Evolutionary conservation across 2,329 filamentous ascomycete genomes (phyloP), one percentile per base, ranked within the genome.

Genomic region (Pseudopithomyces maydicus): DNA sequence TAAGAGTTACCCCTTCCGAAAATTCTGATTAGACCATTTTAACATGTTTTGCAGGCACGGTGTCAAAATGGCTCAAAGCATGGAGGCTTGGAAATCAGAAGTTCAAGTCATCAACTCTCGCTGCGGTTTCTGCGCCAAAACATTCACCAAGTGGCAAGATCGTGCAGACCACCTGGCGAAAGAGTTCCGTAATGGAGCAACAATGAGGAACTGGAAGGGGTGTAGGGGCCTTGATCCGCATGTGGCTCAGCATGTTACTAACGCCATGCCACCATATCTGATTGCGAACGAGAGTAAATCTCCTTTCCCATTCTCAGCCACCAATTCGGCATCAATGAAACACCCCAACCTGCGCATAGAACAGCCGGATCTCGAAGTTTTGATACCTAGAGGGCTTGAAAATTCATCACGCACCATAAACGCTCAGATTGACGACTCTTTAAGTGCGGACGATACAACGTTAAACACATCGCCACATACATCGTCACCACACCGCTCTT

Each of bases 11-110:
- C 19, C 19, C 19, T 12, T 38, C 32, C 32, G 11, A 11, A 41
- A 41, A 19, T 7, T 10, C 14, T 35, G n/a, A 10, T 4, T 1
- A 8, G 20, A 3, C 6, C 20, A n/a, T 6, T 49, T 23, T 17
- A 12, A 32, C n/a, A 1, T 22, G 20, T 51, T 33, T 52, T 58
- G 14, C 42, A 65, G 64, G 59, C 85, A 88, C 65, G 79, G 80
- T 58, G 82, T 81, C 62, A 90, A 89, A 60, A 81, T 86, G 69
- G 78, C 87, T 80, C 65, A 77, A 76, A 70, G 79, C 76, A 88
- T 86, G 88, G 63, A 92, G 83, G 85, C 84, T 36, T 88, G 85
- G 85, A 85, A 84, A 66, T 82, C 82, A 26, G 80, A 81, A 48
- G 82, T 81, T 3, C 79, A 79, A 15, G 80, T 82, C 49, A 80